A percentile compares a stretch with the other conserved stretches of the same genome.
Conservation (phyloP, 345 rosid genomes). For the Luvunga scandens region DNA sequence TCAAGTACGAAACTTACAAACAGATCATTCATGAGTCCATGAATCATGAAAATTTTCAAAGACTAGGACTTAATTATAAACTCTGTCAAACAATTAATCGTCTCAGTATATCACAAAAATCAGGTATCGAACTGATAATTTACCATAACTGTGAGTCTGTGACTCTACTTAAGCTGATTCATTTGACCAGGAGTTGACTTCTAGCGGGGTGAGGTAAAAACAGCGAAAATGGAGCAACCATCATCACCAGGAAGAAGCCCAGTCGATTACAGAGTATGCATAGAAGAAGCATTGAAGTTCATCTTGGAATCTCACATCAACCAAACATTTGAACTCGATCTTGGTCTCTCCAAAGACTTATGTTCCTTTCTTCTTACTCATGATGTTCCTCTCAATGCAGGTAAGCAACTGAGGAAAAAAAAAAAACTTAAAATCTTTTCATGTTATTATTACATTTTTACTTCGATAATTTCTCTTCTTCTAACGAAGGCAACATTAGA, state of each 20-base stretch:
- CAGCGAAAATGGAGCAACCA: conserved; percentile 16
- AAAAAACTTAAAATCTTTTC: not conserved
- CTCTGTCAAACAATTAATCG: not conserved
- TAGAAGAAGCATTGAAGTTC: conserved; percentile 47
- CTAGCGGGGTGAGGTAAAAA: not conserved
- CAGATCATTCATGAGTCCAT: no score
- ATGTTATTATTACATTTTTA: not conserved
- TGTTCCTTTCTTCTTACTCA: conserved; percentile 34
- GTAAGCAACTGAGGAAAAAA: not conserved
- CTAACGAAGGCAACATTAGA: not conserved
- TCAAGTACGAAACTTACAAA: no score
- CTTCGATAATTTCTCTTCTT: not conserved
- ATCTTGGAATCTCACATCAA: conserved; percentile 36
- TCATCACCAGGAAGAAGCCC: conserved; percentile 22
- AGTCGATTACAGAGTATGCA: conserved; percentile 24
- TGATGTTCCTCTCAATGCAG: conserved; percentile 13
- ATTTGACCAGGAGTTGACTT: not conserved
- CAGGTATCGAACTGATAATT: not conserved
- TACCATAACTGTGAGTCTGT: not conserved
- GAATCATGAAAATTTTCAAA: no score
- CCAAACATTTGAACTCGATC: conserved; percentile 26
- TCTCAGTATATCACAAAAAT: not conserved
- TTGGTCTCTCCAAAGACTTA: conserved; percentile 39
- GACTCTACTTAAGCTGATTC: not conserved
- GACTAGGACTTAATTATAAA: not conserved